Percentiles rank a stretch among this genome's conserved stretches.
These are phyloP conservation scores for Aurantiochytrium sp. DNA, from an alignment of 108 stramenopile species.

Conservation along the genomic window DNA sequence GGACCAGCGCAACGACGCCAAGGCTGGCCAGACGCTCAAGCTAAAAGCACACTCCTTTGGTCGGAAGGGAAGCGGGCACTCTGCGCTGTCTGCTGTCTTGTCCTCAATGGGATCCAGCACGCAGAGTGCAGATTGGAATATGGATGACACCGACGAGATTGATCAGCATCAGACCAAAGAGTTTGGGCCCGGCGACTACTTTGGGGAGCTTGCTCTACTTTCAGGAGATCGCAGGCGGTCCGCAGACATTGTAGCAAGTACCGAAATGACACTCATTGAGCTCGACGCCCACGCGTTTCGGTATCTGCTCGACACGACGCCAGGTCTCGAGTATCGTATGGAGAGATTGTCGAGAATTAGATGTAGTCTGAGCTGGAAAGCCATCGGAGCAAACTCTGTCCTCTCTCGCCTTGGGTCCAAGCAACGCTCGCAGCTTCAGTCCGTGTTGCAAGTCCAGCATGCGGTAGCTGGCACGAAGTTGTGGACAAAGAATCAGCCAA, in stretches of 20 bases:
- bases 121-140: background rate
- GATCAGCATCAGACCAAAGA: background rate
- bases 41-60: background rate
- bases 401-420: background rate
- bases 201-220: background rate
- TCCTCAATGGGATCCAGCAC: background rate
- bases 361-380: background rate
- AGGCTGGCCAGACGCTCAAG: background rate
- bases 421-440: constrained; percentile 3
- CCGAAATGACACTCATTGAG: background rate
- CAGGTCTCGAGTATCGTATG: background rate
- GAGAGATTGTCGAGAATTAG: background rate
- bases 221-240: background rate
- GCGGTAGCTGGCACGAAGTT: background rate
- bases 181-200: background rate
- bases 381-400: background rate
- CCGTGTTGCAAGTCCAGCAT: background rate
- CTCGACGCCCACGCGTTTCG: background rate
- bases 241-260: background rate
- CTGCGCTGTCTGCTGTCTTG: background rate
- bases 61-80: background rate
- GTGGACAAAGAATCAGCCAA: background rate
- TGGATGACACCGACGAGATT: background rate
- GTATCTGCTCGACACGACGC: background rate
- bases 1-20: background rate